Conservation (phyloP, 768 basidiomycete species). For the Fomitopsis serialis region DNA sequence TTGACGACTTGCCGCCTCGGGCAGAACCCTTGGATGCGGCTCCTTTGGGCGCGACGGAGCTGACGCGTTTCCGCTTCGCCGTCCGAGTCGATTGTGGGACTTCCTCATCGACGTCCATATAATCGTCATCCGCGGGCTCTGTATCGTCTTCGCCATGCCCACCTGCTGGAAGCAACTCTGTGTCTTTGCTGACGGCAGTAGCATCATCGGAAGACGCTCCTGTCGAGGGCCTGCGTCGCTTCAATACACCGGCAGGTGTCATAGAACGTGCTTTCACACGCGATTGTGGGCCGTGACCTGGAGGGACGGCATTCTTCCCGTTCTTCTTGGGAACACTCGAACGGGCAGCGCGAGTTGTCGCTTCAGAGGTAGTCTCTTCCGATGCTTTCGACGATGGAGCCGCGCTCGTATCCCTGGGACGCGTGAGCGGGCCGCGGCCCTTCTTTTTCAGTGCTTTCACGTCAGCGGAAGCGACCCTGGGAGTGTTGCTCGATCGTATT, state of each 20-base stretch:
- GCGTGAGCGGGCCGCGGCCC: not conserved
- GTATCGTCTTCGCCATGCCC: conserved; percentile 31
- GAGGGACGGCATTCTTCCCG: not conserved
- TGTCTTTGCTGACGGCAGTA: conserved; percentile 4
- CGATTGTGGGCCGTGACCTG: not conserved
- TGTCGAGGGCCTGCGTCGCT: not conserved
- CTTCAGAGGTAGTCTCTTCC: conserved; percentile 3
- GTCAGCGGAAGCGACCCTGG: not conserved
- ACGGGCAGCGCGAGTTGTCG: not conserved
- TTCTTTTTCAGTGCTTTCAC: not conserved
- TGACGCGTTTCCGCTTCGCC: conserved; percentile 19
- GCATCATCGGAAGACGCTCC: conserved; percentile 4
- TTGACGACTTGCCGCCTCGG: conserved; percentile 4
- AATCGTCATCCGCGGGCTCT: conserved; percentile 39
- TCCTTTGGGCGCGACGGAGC: conserved; percentile 16
- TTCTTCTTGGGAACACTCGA: not conserved
- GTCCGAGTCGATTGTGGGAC: conserved; percentile 26
- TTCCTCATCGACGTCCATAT: conserved; percentile 26
- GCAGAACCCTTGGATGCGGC: conserved; percentile 15
- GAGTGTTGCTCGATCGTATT: not conserved
- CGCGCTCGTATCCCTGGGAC: conserved; percentile 16
- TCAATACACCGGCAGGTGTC: not conserved
- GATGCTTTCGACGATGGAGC: conserved; percentile 60
- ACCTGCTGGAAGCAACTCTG: conserved; percentile 1
- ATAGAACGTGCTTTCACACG: not conserved